Percentiles rank a stretch among this genome's conserved stretches.
These are phyloP conservation scores for Colletotrichum sp. DNA, from an alignment of 2,329 filamentous ascomycete genomes.

Conservation along the genomic window DNA sequence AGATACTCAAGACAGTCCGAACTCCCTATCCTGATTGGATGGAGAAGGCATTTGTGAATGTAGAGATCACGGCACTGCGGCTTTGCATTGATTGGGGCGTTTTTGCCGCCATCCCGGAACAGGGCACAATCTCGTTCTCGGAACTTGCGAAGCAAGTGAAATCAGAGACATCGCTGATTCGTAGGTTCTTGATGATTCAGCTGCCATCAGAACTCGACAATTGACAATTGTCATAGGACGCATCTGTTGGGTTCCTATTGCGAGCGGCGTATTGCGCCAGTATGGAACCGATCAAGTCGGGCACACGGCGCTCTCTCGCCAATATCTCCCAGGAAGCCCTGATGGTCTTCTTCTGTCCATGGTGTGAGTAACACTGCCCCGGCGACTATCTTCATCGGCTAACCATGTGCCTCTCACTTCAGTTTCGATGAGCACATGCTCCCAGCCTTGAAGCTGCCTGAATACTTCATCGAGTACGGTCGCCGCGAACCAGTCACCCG, in stretches of 20 bases:
- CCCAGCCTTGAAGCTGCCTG: slow-evolving; percentile 27
- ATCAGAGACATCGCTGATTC: slow-evolving; percentile 31
- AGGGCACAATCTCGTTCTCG: slow-evolving; percentile 28
- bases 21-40: slow-evolving; percentile 9
- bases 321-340: slow-evolving; percentile 15
- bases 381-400: too few species aligned
- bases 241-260: slow-evolving; percentile 23
- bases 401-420: too few species aligned
- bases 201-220: fast-evolving
- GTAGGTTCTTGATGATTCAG: slow-evolving; percentile 6
- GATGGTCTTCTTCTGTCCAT: slow-evolving; percentile 19
- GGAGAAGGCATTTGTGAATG: not conserved
- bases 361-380: not conserved
- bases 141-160: slow-evolving; percentile 31
- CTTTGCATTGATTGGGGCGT: slow-evolving; percentile 36
- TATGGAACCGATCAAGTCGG: slow-evolving; percentile 23
- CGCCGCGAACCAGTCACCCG: slow-evolving; percentile 31
- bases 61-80: slow-evolving; percentile 10
- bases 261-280: slow-evolving; percentile 23
- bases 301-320: slow-evolving; percentile 26
- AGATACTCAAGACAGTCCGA: not conserved
- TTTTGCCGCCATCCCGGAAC: slow-evolving; percentile 34
- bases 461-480: slow-evolving; percentile 37
- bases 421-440: slow-evolving; percentile 31
- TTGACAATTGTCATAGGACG: slow-evolving; percentile 14